A percentile compares a stretch with the other conserved stretches of the same genome.
phyloP scores from a whole-genome alignment of 2,329 filamentous ascomycete genomes.

The Fusarium heterosporum region DNA sequence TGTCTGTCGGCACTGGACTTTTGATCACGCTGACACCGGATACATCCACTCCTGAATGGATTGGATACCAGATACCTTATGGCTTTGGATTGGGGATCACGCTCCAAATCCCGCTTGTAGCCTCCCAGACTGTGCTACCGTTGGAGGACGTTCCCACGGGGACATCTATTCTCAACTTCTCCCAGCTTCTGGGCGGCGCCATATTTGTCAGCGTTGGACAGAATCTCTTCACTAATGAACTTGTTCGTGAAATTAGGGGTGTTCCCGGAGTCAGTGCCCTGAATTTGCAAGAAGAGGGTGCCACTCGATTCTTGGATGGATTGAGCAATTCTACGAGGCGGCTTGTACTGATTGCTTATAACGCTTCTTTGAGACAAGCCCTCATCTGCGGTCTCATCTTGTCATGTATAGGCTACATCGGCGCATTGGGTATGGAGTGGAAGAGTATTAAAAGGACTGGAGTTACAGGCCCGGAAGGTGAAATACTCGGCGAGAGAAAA shows the following conservation, averaged over 20 bases:
- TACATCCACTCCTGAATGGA: constrained; percentile 53
- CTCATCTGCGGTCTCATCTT: constrained; percentile 6
- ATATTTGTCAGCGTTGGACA: constrained; percentile 27
- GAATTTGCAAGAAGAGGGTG: neutral
- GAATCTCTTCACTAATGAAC: constrained; percentile 26
- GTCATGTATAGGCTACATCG: constrained; percentile 1
- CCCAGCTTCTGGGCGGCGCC: constrained; percentile 58
- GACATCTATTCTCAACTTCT: constrained; percentile 58
- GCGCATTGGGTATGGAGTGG: neutral
- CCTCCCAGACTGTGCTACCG: constrained; percentile 57
- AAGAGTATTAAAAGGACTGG: neutral
- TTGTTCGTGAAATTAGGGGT: constrained; percentile 3
- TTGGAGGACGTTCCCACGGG: constrained; percentile 57
- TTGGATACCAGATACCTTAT: constrained; percentile 58
- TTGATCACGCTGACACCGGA: constrained; percentile 41
- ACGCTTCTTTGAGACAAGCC: neutral
- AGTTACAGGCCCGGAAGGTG: too few species aligned
- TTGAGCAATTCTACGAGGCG: neutral
- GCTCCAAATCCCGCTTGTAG: constrained; percentile 57
- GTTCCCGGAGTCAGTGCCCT: neutral
- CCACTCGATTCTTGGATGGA: neutral
- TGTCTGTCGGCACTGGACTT: constrained; percentile 19
- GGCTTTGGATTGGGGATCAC: constrained; percentile 57
- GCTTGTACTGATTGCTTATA: constrained; percentile 5
- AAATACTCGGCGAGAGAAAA: too few species aligned